A percentile compares a stretch with the other conserved stretches of the same genome.
phyloP scores from a whole-genome alignment of 1,284 basidiomycete genomes.

The Pascua sp. region DNA sequence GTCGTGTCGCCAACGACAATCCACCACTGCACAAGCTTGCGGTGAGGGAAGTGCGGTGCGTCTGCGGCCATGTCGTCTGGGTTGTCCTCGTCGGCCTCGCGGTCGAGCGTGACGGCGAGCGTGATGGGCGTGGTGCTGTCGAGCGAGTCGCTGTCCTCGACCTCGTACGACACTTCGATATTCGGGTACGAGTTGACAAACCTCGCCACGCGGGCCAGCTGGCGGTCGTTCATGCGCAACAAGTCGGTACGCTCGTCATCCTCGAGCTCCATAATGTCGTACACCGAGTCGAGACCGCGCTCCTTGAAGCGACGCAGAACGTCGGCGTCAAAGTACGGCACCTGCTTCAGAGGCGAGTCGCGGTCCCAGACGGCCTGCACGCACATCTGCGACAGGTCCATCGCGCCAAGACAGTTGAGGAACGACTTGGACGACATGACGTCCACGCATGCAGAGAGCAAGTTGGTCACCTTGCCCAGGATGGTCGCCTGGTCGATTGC shows the following conservation, averaged over 20 bases:
- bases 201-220: constrained; percentile 77
- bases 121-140: constrained; percentile 77
- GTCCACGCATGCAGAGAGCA: constrained; percentile 90
- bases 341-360: constrained; percentile 88
- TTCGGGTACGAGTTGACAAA: constrained; percentile 95
- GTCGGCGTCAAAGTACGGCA: constrained; percentile 89
- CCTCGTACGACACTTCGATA: constrained; percentile 74
- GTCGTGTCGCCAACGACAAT: constrained; percentile 79
- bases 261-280: constrained; percentile 96
- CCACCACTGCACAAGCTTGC: constrained; percentile 97
- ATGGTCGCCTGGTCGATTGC: constrained; percentile 84
- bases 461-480: constrained; percentile 82
- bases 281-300: constrained; percentile 76
- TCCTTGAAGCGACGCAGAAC: constrained; percentile 81
- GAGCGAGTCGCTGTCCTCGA: constrained; percentile 74
- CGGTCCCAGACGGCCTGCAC: constrained; percentile 98
- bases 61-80: constrained; percentile 72
- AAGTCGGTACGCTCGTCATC: constrained; percentile 78
- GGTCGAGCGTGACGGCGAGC: constrained; percentile 72
- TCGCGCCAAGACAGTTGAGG: constrained; percentile 90
- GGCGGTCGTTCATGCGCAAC: constrained; percentile 76
- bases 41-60: constrained; percentile 84
- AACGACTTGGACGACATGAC: constrained; percentile 97
- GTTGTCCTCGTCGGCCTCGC: constrained; percentile 76
- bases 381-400: constrained; percentile 99